A percentile compares a stretch with the other conserved stretches of the same genome.
phyloP scores from a whole-genome alignment of 2,329 filamentous ascomycete species.

The Pestalotiopsis sp. region DNA sequence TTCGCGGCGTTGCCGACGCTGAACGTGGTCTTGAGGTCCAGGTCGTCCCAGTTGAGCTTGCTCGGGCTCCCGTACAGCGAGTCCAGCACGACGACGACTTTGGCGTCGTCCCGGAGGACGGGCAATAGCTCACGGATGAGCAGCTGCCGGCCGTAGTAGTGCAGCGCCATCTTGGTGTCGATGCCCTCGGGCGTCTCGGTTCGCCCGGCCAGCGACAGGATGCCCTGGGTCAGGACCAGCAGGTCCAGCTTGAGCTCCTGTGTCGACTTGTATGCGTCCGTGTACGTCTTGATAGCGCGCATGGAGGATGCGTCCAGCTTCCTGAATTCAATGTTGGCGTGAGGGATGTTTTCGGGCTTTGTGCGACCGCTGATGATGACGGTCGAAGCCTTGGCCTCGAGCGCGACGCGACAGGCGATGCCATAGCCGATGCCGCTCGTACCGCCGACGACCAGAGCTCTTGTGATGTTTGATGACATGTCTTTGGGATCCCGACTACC shows the following conservation, averaged over 20 bases:
- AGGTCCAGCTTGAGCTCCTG: conserved; percentile 36
- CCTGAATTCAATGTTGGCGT: conserved; percentile 36
- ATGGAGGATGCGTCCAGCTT: conserved; percentile 37
- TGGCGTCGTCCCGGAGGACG: conserved; percentile 35
- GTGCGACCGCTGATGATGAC: conserved; percentile 38
- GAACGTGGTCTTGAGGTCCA: conserved; percentile 40
- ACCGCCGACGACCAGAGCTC: conserved; percentile 37
- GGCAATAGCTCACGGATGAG: conserved; percentile 45
- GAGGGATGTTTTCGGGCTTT: conserved; percentile 30
- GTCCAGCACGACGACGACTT: conserved; percentile 43
- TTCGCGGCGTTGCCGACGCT: conserved; percentile 34
- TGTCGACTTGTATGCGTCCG: conserved; percentile 27
- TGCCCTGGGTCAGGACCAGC: conserved; percentile 42
- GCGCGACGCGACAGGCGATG: conserved; percentile 38
- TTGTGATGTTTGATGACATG: conserved; percentile 3
- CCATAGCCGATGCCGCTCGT: conserved; percentile 39
- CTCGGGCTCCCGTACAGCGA: conserved; percentile 31
- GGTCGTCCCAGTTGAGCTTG: conserved; percentile 40
- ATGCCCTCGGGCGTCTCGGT: conserved; percentile 47
- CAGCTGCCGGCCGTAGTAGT: conserved; percentile 48
- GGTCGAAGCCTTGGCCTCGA: conserved; percentile 24
- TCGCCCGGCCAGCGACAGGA: conserved; percentile 37
- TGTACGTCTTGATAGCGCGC: conserved; percentile 36
- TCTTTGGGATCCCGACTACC: neutral
- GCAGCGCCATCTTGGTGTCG: conserved; percentile 47